Evolutionary conservation across 2,329 filamentous ascomycete species (phyloP).

Genomic region (Echinosphaeria canescens): DNA sequence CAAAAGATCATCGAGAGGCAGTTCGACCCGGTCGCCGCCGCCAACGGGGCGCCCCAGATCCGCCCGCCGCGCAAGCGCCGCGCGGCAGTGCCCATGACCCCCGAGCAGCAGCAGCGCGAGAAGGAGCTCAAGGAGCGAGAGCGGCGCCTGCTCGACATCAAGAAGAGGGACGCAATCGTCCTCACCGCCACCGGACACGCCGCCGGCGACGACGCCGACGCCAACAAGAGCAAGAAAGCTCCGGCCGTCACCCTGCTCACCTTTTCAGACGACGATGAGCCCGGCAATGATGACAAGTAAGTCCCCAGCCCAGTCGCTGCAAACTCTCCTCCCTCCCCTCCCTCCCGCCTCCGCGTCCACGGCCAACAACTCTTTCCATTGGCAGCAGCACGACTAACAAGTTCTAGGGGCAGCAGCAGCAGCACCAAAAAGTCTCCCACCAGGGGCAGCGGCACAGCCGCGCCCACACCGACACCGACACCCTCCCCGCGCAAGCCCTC

Average conservation of each 20-base stretch:
- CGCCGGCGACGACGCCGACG: conserved; percentile 8
- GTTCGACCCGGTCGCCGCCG: conserved; percentile 7
- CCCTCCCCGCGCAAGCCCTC: no score
- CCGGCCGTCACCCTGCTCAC: background rate
- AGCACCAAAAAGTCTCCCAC: no score
- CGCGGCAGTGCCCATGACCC: conserved; percentile 4
- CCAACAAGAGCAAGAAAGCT: background rate
- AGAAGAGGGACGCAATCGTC: conserved; percentile 5
- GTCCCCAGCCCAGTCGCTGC: no score
- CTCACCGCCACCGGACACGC: conserved; percentile 9
- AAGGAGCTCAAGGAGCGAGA: conserved; percentile 17
- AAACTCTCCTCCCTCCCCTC: no score
- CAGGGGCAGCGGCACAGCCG: no score
- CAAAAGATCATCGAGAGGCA: conserved; percentile 23
- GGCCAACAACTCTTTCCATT: no score
- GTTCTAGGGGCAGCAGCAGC: no score
- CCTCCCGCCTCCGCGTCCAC: no score
- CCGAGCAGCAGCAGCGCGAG: conserved; percentile 5
- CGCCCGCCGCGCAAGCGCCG: conserved; percentile 5
- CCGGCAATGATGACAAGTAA: no score
- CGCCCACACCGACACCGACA: no score
- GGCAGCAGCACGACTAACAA: no score
- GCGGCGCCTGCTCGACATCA: conserved; percentile 12
- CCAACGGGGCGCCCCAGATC: conserved; percentile 7
- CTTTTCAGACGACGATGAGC: background rate